Base-by-base conservation (phyloP, 176 grass and related monocot genomes). In the Dendrocalamus sinicus region DNA sequence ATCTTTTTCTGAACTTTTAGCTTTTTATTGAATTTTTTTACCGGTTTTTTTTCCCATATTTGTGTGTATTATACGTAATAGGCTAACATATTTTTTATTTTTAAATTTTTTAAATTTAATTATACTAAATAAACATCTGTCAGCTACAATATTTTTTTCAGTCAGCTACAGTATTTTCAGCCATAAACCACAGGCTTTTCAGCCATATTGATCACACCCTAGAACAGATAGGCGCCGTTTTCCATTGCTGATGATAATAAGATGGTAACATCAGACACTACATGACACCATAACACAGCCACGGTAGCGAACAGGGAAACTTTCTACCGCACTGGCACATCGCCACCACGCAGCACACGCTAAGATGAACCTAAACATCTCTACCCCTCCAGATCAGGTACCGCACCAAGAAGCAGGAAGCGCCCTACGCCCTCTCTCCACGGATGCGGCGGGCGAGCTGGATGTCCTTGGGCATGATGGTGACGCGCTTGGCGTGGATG, bases 401-500 rank as follows among this genome's bases (percentile, higher is more conserved):
- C 32, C 32, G 3, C 32, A 35, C 32, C 32, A 35, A 2, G 32
- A 35, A 13, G 46, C 0, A 8, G 8, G n/a, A 26, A 2, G n/a
- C 12, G 1, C 11, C 22, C 61, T 90, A 90, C 2, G 89, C 87
- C 77, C 92, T 91, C 90, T 94, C 90, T 0, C 90, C 90, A 14
- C 88, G 78, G 93, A 94, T 92, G 47, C 93, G 88, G 20, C 85
- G 93, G 0, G 93, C 81, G 23, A 94, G 88, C 88, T 94, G 93
- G 74, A 92, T 88, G 48, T 94, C 93, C 90, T 92, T 94, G 69
- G 88, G 85, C 93, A 94, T 94, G 82, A 94, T 92, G 78, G 90
- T 94, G 67, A 94, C 93, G 40, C 88, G 83, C 90, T 94, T 92
- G 78, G 90, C 88, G 62, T 94, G 93, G 85, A 94, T 92, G 78